A percentile compares a stretch with the other conserved stretches of the same genome.
Evolutionary conservation across 2,329 filamentous ascomycete genomes (phyloP).

Genomic region (Alternaria sp.): DNA sequence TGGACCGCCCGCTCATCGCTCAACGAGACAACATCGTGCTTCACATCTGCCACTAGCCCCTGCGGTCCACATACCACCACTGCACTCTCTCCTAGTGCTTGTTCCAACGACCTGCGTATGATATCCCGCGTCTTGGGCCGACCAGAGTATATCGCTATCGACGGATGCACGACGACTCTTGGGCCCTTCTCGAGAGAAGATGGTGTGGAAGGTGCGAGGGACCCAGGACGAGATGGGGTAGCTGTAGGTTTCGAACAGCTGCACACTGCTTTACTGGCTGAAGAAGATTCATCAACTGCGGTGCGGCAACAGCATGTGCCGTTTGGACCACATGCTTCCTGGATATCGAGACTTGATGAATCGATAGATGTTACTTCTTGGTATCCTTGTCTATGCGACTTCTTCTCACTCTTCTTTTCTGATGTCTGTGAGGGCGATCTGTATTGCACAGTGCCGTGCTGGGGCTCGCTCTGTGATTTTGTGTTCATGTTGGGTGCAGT

Average conservation of each 20-base stretch:
- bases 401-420: slow-evolving; percentile 21
- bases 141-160: slow-evolving; percentile 53
- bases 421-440: slow-evolving; percentile 11
- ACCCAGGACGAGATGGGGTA: slow-evolving; percentile 7
- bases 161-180: slow-evolving; percentile 39
- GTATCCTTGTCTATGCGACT: slow-evolving; percentile 19
- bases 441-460: slow-evolving; percentile 28
- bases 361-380: slow-evolving; percentile 26
- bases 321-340: slow-evolving; percentile 37
- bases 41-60: slow-evolving; percentile 61
- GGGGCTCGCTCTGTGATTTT: background rate
- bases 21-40: slow-evolving; percentile 60
- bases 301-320: slow-evolving; percentile 58
- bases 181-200: slow-evolving; percentile 7
- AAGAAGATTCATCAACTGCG: slow-evolving; percentile 49
- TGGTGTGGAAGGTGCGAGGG: slow-evolving; percentile 18
- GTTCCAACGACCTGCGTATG: slow-evolving; percentile 63
- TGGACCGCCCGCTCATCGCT: slow-evolving; percentile 71
- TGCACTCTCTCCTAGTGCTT: slow-evolving; percentile 66
- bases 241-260: slow-evolving; percentile 16
- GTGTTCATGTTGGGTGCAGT: slow-evolving; percentile 23
- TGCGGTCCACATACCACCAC: slow-evolving; percentile 68
- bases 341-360: slow-evolving; percentile 10
- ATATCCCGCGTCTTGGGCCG: slow-evolving; percentile 60
- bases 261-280: slow-evolving; percentile 34